These are phyloP conservation scores for Aspergillus baeticus DNA, from an alignment of 495 filamentous ascomycete genomes.

Conservation along the genomic window DNA sequence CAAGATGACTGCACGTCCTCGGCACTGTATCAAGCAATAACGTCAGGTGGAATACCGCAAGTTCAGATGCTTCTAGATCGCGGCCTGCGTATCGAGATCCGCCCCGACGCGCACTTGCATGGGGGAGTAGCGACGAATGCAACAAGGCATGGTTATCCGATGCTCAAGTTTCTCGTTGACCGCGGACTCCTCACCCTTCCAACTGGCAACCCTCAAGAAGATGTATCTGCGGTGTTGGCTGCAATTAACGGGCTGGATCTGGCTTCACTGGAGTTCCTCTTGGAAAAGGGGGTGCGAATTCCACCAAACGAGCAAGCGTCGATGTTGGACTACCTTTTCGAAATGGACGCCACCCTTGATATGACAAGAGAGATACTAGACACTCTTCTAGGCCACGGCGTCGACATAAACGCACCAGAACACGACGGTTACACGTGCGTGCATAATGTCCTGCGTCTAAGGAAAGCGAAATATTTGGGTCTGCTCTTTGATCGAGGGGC, in stretches of 20 bases:
- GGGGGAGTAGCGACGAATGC: background rate
- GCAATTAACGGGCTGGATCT: background rate
- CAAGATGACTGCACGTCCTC: background rate
- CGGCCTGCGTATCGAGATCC: background rate
- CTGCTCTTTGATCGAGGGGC: background rate
- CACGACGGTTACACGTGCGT: background rate
- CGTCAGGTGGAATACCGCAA: background rate
- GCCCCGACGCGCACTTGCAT: background rate
- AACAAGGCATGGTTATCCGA: background rate
- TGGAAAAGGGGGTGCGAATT: background rate
- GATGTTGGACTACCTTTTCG: too few relatives aligned
- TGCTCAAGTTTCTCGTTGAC: background rate
- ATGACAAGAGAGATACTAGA: background rate
- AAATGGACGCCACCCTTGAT: background rate
- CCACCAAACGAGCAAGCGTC: too few relatives aligned
- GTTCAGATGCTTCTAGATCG: background rate
- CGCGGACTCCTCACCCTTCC: background rate
- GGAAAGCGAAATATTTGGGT: background rate
- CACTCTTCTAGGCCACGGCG: background rate
- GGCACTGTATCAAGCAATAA: background rate
- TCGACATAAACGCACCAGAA: background rate
- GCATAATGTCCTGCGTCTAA: background rate
- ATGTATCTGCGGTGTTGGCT: background rate
- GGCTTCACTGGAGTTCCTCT: background rate
- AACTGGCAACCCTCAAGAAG: background rate